Conservation (phyloP, 441 rosid genomes). For the Bocquillonia castaneifolia region DNA sequence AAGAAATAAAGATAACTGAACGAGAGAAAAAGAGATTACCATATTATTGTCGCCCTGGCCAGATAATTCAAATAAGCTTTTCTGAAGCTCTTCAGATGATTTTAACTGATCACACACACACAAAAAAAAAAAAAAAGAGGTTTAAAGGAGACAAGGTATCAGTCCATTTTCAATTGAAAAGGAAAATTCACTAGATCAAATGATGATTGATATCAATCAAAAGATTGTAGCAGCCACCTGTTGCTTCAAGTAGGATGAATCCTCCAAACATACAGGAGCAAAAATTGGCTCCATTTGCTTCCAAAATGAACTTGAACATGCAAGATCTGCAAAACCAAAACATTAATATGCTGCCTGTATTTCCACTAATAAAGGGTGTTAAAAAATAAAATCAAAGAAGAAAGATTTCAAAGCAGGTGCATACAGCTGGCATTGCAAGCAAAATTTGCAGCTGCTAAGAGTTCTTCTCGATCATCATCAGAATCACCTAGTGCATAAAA, state of each 20-base stretch:
- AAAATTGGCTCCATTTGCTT: conserved; percentile 44
- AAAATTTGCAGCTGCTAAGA: conserved; percentile 49
- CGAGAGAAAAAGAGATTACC: conserved; percentile 16
- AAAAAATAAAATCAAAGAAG: not conserved
- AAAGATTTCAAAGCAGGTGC: conserved; percentile 18
- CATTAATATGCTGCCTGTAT: not conserved
- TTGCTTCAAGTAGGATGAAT: conserved; percentile 38
- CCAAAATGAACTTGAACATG: conserved; percentile 49
- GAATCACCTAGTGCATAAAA: conserved; percentile 39
- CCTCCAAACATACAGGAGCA: conserved; percentile 37
- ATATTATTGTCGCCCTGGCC: conserved; percentile 17
- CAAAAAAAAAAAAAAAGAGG: conserved; percentile 10
- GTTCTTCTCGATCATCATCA: conserved; percentile 54
- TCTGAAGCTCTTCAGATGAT: conserved; percentile 27
- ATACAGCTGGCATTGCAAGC: conserved; percentile 50
- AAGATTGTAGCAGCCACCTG: conserved; percentile 36
- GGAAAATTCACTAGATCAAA: conserved; percentile 5
- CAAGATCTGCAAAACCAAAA: conserved; percentile 39
- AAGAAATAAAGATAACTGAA: not conserved
- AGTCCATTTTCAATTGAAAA: conserved; percentile 5
- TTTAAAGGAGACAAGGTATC: not conserved
- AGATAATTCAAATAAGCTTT: conserved; percentile 26
- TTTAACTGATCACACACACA: conserved; percentile 38
- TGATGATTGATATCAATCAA: conserved; percentile 15
- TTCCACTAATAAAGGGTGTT: not conserved